These are phyloP conservation scores for Nemania sp. DNA, from an alignment of 2,329 filamentous ascomycete genomes.

Conservation along the genomic window DNA sequence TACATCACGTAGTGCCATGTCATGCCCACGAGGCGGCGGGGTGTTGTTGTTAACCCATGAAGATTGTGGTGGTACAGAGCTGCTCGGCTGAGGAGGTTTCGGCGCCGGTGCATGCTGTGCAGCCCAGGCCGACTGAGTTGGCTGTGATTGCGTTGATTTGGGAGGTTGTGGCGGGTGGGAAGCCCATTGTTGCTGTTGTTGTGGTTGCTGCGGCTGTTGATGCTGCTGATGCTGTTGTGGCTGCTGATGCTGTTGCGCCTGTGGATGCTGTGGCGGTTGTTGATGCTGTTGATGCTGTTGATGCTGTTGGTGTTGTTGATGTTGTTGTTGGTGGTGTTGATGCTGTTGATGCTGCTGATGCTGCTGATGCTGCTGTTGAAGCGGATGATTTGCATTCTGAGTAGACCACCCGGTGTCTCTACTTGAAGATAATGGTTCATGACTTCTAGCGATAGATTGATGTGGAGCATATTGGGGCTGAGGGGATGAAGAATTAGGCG, in stretches of 20 bases:
- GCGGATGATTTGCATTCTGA: conserved; percentile 37
- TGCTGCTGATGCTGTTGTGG: conserved; percentile 35
- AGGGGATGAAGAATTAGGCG: conserved; percentile 53
- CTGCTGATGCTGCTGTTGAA: conserved; percentile 42
- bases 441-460: conserved; percentile 48
- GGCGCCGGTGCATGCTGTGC: conserved; percentile 45
- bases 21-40: conserved; percentile 39
- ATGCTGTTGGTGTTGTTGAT: conserved; percentile 31
- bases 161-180: conserved; percentile 45
- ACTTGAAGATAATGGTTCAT: conserved; percentile 46
- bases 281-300: conserved; percentile 32
- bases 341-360: conserved; percentile 39
- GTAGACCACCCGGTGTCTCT: conserved; percentile 46
- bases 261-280: conserved; percentile 32
- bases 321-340: conserved; percentile 31
- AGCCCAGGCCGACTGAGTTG: conserved; percentile 46
- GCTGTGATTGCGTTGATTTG: conserved; percentile 42
- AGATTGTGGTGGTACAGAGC: conserved; percentile 41
- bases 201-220: conserved; percentile 34
- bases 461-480: conserved; percentile 60
- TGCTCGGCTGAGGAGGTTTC: conserved; percentile 43
- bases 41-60: conserved; percentile 44
- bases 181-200: conserved; percentile 40
- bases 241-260: conserved; percentile 33
- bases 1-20: conserved; percentile 40